Evolutionary conservation across 140 eudicot genomes (phyloP), one percentile per base, ranked within the genome.

Genomic region (Oenanthe javanica): DNA sequence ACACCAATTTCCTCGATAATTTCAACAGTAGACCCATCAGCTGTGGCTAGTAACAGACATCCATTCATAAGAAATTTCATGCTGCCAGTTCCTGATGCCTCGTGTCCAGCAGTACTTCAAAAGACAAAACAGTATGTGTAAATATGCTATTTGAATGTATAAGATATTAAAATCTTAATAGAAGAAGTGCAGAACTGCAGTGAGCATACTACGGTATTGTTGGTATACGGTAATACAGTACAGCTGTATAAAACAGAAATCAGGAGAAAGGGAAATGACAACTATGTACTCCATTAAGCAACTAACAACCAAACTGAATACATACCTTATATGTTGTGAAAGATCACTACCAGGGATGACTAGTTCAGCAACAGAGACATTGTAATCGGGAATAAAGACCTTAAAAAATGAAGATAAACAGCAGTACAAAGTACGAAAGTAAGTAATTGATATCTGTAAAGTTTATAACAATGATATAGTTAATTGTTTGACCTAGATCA

Each of bases 281-380:
- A 21, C 49, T 72, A 18, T 15, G 75, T 42, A 72, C 49, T 9
- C 15, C 47, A 42, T 70, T 31, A 18, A 18, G 50, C 38, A 42
- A 67, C 14, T 61, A 27, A 67, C 73, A 27, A 25, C 19, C 73
- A 67, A 67, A 31, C 45, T 21, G 4, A 42, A 77, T 31, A 74
- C 75, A 15, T 38, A 89, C 92, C 92, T 89, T 81, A 89, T 87
- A 82, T 89, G 93, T 81, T 89, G 91, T 66, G 91, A 89, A 78
- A 89, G 89, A 81, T 89, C 93, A 78, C 93, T 89, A 82, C 91
- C 93, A 27, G 93, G 93, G 61, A 87, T 89, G 42, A 89, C 91
- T 78, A 89, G 77, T 82, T 89, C 93, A 19, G 93, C 91, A 77
- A 89, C 91, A 21, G 91, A 89, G 61, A 89, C 93, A 85, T 89